These are phyloP conservation scores for Metschnikowia koreensis DNA, from an alignment of 805 yeast genomes.

Conservation along the genomic window DNA sequence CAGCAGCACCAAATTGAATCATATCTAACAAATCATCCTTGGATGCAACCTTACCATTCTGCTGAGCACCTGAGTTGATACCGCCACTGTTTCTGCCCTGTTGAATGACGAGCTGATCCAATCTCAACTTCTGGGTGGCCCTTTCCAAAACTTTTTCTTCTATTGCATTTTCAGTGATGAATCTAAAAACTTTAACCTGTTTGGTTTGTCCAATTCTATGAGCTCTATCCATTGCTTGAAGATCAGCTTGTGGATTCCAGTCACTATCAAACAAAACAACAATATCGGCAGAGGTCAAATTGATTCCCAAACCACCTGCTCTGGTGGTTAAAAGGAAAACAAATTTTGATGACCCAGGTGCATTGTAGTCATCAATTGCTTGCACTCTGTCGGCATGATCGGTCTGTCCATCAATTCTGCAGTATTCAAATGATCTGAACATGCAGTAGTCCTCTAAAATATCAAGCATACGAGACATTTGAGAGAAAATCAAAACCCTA, in stretches of 20 bases:
- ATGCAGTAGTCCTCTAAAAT: constrained; percentile 76
- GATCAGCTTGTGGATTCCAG: constrained; percentile 89
- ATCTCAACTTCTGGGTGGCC: constrained; percentile 74
- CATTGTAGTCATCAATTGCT: constrained; percentile 77
- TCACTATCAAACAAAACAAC: constrained; percentile 77
- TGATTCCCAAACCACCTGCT: constrained; percentile 90
- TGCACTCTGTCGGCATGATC: constrained; percentile 73
- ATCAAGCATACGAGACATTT: constrained; percentile 80
- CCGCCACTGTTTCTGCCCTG: constrained; percentile 54
- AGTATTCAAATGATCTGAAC: constrained; percentile 66
- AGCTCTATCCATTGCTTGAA: constrained; percentile 88
- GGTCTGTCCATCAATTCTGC: constrained; percentile 82
- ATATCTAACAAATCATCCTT: constrained; percentile 74
- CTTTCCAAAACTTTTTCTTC: constrained; percentile 81
- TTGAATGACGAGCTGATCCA: constrained; percentile 81
- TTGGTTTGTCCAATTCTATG: constrained; percentile 86
- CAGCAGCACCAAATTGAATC: constrained; percentile 83
- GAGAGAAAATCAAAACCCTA: constrained; percentile 75
- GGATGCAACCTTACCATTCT: constrained; percentile 42
- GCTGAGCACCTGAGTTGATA: constrained; percentile 26
- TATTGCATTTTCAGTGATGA: constrained; percentile 77
- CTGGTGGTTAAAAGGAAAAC: constrained; percentile 77
- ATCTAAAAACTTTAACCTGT: constrained; percentile 76
- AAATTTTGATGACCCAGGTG: constrained; percentile 70
- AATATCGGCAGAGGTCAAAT: constrained; percentile 75